These are phyloP conservation scores for Bipolaris victoriae DNA, from an alignment of 2,329 filamentous ascomycete genomes.

Conservation along the genomic window DNA sequence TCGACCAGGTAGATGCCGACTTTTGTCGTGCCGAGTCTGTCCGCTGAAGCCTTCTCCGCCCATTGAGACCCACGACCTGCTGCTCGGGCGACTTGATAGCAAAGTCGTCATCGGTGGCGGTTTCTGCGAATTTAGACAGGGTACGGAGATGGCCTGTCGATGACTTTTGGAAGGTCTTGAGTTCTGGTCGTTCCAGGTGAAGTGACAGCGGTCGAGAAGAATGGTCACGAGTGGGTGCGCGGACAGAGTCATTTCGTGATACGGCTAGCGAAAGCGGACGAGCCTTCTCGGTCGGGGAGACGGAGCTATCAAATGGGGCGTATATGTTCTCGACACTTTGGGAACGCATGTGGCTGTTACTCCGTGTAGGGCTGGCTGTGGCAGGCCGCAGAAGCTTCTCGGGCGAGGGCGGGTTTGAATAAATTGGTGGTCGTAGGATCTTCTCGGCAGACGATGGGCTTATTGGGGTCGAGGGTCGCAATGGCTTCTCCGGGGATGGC, in stretches of 20 bases:
- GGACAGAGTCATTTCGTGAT: conserved; percentile 47
- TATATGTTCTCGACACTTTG: conserved; percentile 51
- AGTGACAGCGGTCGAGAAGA: conserved; percentile 38
- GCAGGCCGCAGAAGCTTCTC: conserved; percentile 35
- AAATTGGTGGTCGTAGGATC: conserved; percentile 22
- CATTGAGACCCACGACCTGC: conserved; percentile 86
- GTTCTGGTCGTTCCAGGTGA: conserved; percentile 60
- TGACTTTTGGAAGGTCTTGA: conserved; percentile 83
- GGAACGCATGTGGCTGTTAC: conserved; percentile 39
- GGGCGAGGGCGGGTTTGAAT: conserved; percentile 15
- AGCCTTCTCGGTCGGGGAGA: conserved; percentile 51
- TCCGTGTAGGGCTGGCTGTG: conserved; percentile 23
- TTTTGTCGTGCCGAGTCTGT: conserved; percentile 63
- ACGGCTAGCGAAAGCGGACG: conserved; percentile 52
- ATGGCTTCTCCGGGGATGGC: conserved; percentile 8
- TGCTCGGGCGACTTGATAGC: conserved; percentile 77
- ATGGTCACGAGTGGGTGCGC: conserved; percentile 46
- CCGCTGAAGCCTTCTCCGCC: conserved; percentile 81
- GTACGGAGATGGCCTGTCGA: conserved; percentile 89
- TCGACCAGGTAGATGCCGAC: conserved; percentile 68
- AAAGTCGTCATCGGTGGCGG: conserved; percentile 78
- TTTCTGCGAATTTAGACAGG: conserved; percentile 80
- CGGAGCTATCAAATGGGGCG: conserved; percentile 55
- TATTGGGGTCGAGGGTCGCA: conserved; percentile 6
- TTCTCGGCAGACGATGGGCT: conserved; percentile 28